A percentile compares a stretch with the other conserved stretches of the same genome.
These are phyloP conservation scores for Tremellales sp. DNA, from an alignment of 1,284 basidiomycete genomes.

Conservation along the genomic window DNA sequence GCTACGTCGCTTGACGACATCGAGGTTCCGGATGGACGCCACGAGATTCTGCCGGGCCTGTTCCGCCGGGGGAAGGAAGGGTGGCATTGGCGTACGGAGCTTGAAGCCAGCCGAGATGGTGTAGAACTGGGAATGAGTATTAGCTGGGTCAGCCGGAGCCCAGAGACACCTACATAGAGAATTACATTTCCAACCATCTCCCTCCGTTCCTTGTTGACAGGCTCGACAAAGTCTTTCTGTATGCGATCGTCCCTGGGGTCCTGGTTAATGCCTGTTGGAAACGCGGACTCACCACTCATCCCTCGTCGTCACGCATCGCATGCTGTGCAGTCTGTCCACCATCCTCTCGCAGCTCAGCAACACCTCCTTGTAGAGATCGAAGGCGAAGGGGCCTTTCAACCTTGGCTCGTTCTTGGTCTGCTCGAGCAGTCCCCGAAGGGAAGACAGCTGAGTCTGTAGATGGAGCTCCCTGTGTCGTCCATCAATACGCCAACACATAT, in stretches of 20 bases:
- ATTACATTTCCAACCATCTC: slow-evolving; percentile 90
- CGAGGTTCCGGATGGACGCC: slow-evolving; percentile 73
- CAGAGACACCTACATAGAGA: slow-evolving; percentile 55
- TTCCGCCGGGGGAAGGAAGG: slow-evolving; percentile 90
- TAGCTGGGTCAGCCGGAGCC: no score
- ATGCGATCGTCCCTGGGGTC: slow-evolving; percentile 48
- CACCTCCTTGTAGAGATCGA: slow-evolving; percentile 71
- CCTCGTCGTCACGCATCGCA: slow-evolving; percentile 89
- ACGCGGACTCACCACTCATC: slow-evolving; percentile 74
- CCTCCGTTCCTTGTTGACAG: slow-evolving; percentile 76
- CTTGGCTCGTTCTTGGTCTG: slow-evolving; percentile 91
- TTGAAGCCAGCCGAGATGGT: slow-evolving; percentile 80
- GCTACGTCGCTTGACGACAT: slow-evolving; percentile 67
- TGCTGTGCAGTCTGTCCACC: slow-evolving; percentile 79
- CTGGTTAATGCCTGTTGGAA: slow-evolving; percentile 4
- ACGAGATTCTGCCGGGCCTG: slow-evolving; percentile 73
- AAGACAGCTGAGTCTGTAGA: slow-evolving; percentile 82
- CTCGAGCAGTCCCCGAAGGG: slow-evolving; percentile 71
- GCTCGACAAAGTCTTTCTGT: slow-evolving; percentile 77
- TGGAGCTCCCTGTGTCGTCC: slow-evolving; percentile 73
- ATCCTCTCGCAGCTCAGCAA: slow-evolving; percentile 83
- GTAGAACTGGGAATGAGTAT: slow-evolving; percentile 57
- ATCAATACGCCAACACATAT: slow-evolving; percentile 1
- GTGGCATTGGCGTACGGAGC: slow-evolving; percentile 85
- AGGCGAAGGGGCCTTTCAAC: slow-evolving; percentile 89